phyloP scores from a whole-genome alignment of 2,329 filamentous ascomycete species.

The Neofusicoccum umdonicola region DNA sequence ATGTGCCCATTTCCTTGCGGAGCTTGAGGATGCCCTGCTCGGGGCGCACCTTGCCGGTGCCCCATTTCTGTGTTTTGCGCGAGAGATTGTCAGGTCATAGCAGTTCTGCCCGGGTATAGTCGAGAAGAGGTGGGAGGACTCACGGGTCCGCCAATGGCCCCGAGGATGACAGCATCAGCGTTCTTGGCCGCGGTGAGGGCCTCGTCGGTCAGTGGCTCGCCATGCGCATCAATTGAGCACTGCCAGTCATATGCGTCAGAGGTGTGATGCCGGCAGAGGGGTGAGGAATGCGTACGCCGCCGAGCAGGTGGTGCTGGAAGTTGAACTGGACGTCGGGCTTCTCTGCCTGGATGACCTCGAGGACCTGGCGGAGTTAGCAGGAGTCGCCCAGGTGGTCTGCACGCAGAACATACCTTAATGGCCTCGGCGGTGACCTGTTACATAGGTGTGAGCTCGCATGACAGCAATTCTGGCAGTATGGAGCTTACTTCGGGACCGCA shows the following conservation, averaged over 20 bases:
- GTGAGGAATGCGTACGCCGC: constrained; percentile 67
- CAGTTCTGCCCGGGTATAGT: constrained; percentile 18
- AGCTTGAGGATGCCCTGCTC: constrained; percentile 89
- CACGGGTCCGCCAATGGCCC: constrained; percentile 89
- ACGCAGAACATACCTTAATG: constrained; percentile 63
- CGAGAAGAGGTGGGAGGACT: constrained; percentile 22
- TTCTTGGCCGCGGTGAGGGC: constrained; percentile 79
- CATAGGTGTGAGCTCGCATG: constrained; percentile 20
- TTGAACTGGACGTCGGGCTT: constrained; percentile 77
- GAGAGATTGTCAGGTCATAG: not conserved
- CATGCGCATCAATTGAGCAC: constrained; percentile 84
- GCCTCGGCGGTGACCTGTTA: constrained; percentile 75
- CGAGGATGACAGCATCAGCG: constrained; percentile 86
- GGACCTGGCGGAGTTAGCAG: constrained; percentile 53
- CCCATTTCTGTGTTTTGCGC: constrained; percentile 67
- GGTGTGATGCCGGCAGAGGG: not conserved
- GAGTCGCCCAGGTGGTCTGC: not conserved
- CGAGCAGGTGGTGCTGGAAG: constrained; percentile 84
- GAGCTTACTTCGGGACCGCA: constrained; percentile 41
- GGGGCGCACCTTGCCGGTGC: constrained; percentile 80
- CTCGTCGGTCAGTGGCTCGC: constrained; percentile 75
- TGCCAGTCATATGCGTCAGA: constrained; percentile 37
- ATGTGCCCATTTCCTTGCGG: constrained; percentile 89
- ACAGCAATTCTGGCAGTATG: not conserved
- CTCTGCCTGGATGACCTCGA: constrained; percentile 73